Base-by-base conservation (phyloP, 805 yeast species). In the Nakazawaea populi region DNA sequence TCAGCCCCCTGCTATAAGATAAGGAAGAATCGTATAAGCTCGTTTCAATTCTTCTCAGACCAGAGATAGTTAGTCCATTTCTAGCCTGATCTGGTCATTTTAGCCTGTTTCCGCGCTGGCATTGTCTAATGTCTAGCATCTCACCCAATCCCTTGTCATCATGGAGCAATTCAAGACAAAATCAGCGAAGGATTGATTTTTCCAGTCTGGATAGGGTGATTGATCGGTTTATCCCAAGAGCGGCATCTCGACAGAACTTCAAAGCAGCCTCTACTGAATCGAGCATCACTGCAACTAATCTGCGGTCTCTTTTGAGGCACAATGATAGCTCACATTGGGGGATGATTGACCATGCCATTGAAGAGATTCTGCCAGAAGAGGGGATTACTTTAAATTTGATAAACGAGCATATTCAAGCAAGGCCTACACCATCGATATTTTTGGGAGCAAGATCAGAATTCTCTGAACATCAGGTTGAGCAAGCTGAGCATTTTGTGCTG, bases 201-300 rank as follows among this genome's bases (percentile, higher is more conserved):
- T 36, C 47, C 5, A 37, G 31, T 44, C 37, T 47, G 18, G 46
- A 43, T 36, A 24, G 47, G 12, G 51, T 59, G 6, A 57, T 62
- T 56, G 77, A 73, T 54, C 61, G 77, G 47, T 72, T 63, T 53
- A 72, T 73, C 24, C 76, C 77, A 4, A 57, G 62, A 4, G 48
- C 46, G 11, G 58, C 70, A 8, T 70, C 69, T 1, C 64, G 55
- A 11, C 58, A 54, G 12, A 64, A 62, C 1, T 65, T 60, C 51
- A 58, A 57, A 38, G 57, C 67, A 1, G 54, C 57, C 4, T 54
- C 29, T n/a, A 35, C 14, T 42, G 37, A n/a, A 32, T 11, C 11
- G 24, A 18, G 24, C 3, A 18, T 3, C 24, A 18, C 24, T 18
- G 24, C 24, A 18, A 18, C 2, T 18, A 2, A 18, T 18, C 24